Evolutionary conservation across 1,284 basidiomycete species (phyloP), one percentile per base, ranked within the genome.

Genomic region (Ustanciosporium gigantosporum): DNA sequence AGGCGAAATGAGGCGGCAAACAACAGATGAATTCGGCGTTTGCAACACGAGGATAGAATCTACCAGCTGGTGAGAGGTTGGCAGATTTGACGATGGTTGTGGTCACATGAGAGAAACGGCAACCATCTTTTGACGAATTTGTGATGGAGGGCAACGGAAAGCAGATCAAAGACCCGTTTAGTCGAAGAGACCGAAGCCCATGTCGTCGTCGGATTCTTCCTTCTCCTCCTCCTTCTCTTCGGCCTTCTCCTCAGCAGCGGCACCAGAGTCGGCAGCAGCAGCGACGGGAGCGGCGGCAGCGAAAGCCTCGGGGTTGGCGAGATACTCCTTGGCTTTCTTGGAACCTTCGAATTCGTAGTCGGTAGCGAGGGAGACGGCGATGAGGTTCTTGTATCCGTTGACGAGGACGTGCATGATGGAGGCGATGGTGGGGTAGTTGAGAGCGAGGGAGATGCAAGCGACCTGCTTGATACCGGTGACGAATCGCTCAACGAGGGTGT

Each of bases 331-430:
- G 82, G 88, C 86, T 89, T 96, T 91, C 79, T 89, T 89, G 55
- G 89, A 84, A 62, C 88, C 91, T 79, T 95, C 91, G 80, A 97
- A 97, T 64, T 87, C 86, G 86, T 91, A 94, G 47, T 98, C 94
- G 70, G 94, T 96, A 51, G 85, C 87, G 66, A 99, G 82, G 46
- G 93, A 88, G 77, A 99, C 81, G 49, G 90, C 88, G 34, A 79
- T 73, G 67, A 98, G 82, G 85, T 97, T 96, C 88, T 99, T 98
- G 89, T 97, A 98, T 41, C 90, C 85, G 84, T 97, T 96, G 85
- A 98, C 91, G 59, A 99, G 85, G 36, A 89, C 88, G 85, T 99
- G 94, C 53, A 85, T 82, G 71, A 97, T 87, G 50, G 92, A 96
- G 69, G 88, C 92, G 70, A 98, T 82, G 61, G 94, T 98, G 46